Evolutionary conservation across 495 filamentous ascomycete species (phyloP).

Genomic region (Umbilicaria muhlenbergii): DNA sequence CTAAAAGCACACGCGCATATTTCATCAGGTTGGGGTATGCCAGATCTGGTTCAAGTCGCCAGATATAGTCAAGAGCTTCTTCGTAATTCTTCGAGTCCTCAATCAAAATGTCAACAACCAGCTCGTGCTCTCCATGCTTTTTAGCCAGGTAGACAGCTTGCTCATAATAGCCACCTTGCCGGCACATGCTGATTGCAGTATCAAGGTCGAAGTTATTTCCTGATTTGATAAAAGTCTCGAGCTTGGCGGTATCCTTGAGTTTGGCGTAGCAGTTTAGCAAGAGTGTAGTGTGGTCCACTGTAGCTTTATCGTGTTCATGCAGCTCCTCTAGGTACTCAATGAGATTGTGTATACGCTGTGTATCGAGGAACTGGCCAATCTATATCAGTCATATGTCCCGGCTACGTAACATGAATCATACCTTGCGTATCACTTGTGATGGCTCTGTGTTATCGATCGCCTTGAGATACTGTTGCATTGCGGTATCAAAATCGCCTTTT

Average conservation of each 20-base stretch:
- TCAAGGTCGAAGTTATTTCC: constrained; percentile 95
- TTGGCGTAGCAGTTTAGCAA: constrained; percentile 96
- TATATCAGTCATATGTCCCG: constrained; percentile 12
- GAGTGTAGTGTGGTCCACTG: constrained; percentile 90
- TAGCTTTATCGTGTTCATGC: constrained; percentile 85
- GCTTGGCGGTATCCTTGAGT: constrained; percentile 84
- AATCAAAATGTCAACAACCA: constrained; percentile 88
- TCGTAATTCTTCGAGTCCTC: constrained; percentile 83
- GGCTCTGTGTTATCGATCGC: constrained; percentile 92
- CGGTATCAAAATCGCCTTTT: constrained; percentile 85
- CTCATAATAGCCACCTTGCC: constrained; percentile 94
- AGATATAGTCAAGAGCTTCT: constrained; percentile 83
- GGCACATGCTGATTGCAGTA: constrained; percentile 93
- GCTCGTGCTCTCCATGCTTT: constrained; percentile 83
- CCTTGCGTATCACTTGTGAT: constrained; percentile 85
- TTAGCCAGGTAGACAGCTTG: constrained; percentile 92
- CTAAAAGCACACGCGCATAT: constrained; percentile 77
- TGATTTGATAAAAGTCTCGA: constrained; percentile 92
- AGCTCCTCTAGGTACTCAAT: constrained; percentile 96
- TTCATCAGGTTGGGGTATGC: constrained; percentile 87
- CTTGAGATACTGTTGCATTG: constrained; percentile 95
- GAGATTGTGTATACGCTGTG: constrained; percentile 88
- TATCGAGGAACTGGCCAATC: constrained; percentile 61
- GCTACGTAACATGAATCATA: constrained; percentile 14
- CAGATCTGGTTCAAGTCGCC: constrained; percentile 66